Base-by-base conservation (phyloP, 2,329 filamentous ascomycete genomes). In the Cladosporium sp. region DNA sequence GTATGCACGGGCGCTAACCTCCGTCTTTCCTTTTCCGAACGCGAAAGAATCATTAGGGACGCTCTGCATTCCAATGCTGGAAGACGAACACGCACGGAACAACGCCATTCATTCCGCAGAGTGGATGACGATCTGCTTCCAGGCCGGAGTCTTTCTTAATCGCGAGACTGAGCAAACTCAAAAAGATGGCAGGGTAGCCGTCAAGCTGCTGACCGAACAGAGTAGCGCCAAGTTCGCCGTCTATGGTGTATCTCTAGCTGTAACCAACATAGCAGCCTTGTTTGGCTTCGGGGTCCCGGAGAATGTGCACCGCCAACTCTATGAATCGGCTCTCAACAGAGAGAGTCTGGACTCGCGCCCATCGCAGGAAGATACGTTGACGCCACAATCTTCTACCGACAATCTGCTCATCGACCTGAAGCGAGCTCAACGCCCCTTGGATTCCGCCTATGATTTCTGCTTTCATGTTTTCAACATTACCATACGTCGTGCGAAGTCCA, bases 1-100 rank as follows among this genome's bases (percentile, higher is more conserved):
- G 55, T 92, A 90, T 58, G 71, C 77, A 0, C 88, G 88, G 56
- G 83, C 83, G 0, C 74, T 92, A 0, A 87, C 82, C 28, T 86
- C 87, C 0, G 74, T 80, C 0, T 76, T 82, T 2, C 83, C 84
- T 0, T 92, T 92, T 54, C 65, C 69, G 0, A 84, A 82, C n/a
- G 82, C 86, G 0, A 76, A 79, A 4, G 85, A 89, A 45, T 87
- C 80, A 0, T 82, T 91, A 35, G 74, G 84, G 65, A 88, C 84
- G 0, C 67, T 91, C 0, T 84, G 91, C 59, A 74, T 74, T 46
- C 77, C 78, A 0, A 60, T 68, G 10, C 50, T 80, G 38, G 67
- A 72, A 35, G 67, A 69, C 4, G 60, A 67, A 42, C 62, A 68
- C 51, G 43, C 59, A 11, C 54, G 66, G 6, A 61, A 66, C 33